Evolutionary conservation across 2,329 filamentous ascomycete genomes (phyloP).

Genomic region (Fusarium graminum): DNA sequence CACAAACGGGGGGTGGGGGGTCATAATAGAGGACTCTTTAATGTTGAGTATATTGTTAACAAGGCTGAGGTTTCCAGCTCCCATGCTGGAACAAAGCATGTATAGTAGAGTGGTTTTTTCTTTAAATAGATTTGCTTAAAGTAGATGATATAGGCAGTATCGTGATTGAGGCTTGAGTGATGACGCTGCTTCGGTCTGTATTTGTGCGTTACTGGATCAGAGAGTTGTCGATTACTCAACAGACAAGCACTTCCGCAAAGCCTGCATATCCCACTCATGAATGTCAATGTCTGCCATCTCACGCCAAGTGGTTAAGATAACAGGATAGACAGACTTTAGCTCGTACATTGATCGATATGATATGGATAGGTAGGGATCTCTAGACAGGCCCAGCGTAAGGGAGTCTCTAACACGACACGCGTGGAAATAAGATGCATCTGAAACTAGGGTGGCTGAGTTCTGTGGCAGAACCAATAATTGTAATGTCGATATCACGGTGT

Average conservation of each 20-base stretch:
- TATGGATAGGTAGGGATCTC: no score
- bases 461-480: neutral
- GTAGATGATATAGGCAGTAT: neutral
- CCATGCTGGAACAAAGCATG: no score
- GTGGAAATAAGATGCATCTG: slow-evolving; percentile 8
- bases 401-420: neutral
- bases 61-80: no score
- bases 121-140: no score
- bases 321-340: no score
- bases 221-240: slow-evolving; percentile 5
- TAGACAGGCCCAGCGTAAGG: neutral
- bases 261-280: neutral
- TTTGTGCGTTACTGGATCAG: slow-evolving; percentile 2
- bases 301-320: neutral
- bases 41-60: no score
- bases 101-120: no score
- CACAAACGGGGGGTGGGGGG: no score
- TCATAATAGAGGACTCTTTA: no score
- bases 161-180: slow-evolving; percentile 13
- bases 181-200: slow-evolving; percentile 18
- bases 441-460: slow-evolving; percentile 7
- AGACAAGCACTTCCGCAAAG: slow-evolving; percentile 6
- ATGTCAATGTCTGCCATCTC: neutral
- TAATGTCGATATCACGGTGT: neutral
- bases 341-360: neutral